phyloP scores from a whole-genome alignment of 1,284 basidiomycete species.

The Wallemia mellicola region DNA sequence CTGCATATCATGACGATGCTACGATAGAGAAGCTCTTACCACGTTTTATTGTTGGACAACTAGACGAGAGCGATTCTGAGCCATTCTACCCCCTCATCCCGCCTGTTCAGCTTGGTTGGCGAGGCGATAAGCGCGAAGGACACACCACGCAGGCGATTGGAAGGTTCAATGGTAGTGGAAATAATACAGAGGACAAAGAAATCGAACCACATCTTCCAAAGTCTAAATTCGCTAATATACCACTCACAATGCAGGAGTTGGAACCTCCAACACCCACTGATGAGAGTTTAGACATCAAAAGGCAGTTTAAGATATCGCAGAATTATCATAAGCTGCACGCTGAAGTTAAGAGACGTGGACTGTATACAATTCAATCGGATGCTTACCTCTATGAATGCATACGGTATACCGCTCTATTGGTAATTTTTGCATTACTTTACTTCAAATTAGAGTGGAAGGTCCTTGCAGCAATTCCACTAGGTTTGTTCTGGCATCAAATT shows the following conservation, averaged over 20 bases:
- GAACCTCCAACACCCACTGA: constrained; percentile 6
- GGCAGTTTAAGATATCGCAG: constrained; percentile 6
- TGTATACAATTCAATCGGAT: neutral
- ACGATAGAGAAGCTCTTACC: constrained; percentile 32
- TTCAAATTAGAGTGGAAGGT: neutral
- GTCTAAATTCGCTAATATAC: neutral
- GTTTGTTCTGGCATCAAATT: constrained; percentile 6
- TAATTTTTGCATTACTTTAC: neutral
- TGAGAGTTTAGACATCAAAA: neutral
- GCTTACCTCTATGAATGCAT: neutral
- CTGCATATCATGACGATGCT: constrained; percentile 54
- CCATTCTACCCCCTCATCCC: constrained; percentile 60
- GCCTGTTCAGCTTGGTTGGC: constrained; percentile 61
- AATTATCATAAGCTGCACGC: neutral
- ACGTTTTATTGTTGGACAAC: constrained; percentile 41
- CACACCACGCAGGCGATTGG: constrained; percentile 11
- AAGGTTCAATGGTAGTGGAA: constrained; percentile 2
- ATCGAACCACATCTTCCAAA: neutral
- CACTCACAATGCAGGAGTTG: constrained; percentile 4
- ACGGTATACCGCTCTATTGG: neutral
- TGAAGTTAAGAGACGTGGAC: neutral
- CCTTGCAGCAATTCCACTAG: neutral
- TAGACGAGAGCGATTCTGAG: constrained; percentile 25
- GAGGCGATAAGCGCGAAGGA: constrained; percentile 20
- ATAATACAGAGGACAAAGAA: neutral